phyloP scores from a whole-genome alignment of 2,329 filamentous ascomycete genomes.

The Lithohypha guttulata region DNA sequence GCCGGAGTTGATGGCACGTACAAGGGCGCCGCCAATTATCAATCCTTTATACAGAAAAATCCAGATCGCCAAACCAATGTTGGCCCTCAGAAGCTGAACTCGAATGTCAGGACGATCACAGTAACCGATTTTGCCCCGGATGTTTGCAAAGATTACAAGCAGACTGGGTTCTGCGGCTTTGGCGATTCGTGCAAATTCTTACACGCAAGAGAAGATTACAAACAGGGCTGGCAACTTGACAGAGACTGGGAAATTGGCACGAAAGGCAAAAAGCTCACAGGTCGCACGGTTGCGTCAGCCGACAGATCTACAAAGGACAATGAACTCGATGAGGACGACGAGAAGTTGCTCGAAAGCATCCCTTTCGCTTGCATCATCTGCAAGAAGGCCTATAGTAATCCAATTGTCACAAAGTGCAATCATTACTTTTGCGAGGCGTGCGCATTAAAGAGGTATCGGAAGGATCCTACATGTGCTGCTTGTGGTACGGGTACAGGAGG shows the following conservation, averaged over 20 bases:
- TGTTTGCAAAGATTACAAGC: constrained; percentile 89
- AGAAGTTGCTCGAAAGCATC: constrained; percentile 60
- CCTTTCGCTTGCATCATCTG: constrained; percentile 87
- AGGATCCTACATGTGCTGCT: constrained; percentile 74
- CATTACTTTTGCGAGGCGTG: constrained; percentile 95
- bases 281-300: constrained; percentile 39
- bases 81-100: constrained; percentile 69
- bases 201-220: constrained; percentile 54
- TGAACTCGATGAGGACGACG: constrained; percentile 19
- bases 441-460: constrained; percentile 74
- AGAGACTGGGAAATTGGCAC: constrained; percentile 81
- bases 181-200: constrained; percentile 63
- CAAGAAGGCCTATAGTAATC: constrained; percentile 63
- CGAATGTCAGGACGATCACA: constrained; percentile 84
- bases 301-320: constrained; percentile 30
- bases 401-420: constrained; percentile 78
- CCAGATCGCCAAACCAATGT: constrained; percentile 60
- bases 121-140: constrained; percentile 85
- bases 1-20: constrained; percentile 55
- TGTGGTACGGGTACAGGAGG: constrained; percentile 79
- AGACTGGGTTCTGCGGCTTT: constrained; percentile 58
- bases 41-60: constrained; percentile 69
- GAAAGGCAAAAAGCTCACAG: constrained; percentile 45
- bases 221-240: constrained; percentile 92
- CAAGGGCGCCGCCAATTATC: constrained; percentile 62